Evolutionary conservation across 2,329 filamentous ascomycete species (phyloP), one percentile per base, ranked within the genome.

Genomic region (Biscogniauxia mediterranea): DNA sequence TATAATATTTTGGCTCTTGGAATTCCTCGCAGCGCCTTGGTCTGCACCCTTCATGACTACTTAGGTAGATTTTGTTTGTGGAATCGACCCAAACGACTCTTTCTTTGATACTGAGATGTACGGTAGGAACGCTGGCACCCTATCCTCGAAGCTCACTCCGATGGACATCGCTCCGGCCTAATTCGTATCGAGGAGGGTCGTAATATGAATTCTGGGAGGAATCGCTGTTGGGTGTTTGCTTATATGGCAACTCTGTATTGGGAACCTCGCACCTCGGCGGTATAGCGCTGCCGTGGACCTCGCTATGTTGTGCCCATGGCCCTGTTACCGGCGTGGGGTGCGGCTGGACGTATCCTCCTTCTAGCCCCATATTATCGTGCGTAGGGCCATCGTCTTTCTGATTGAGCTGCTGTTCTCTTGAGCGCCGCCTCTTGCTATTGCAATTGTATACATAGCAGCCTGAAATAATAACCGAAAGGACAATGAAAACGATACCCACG

Each of bases 401-500:
- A n/a, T 49, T 20, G 25, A 59, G 56, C 3, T 51, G 56, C 5
- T 51, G 53, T 21, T 64, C 58, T 26, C 53, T 51, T 17, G 52
- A 42, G 11, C 54, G 60, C 3, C 58, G 54, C 28, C 57, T 56
- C 56, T 13, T 59, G 19, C 21, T 20, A 38, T 58, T 59, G 20
- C 65, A 59, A 20, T 32, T 42, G 28, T 55, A 59, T 13, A 61
- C 13, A 26, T 15, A 55, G 32, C 62, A 11, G 19, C 26, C 20
- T 8, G 61, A 17, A 19, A 6, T 25, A 15, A 64, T 26, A 19
- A 42, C 17, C 13, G 52, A 15, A 4, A 63, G 1, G 7, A 42
- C 11, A 13, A 63, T 56, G 15, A 63, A 1, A 15, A 62, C 56
- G 50, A 64, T 62, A 8, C 64, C 64, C n/a, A 64, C 54, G 51